Conservation (phyloP, 2,329 filamentous ascomycete species). For the Dryadomyces quercus-mongolicae region DNA sequence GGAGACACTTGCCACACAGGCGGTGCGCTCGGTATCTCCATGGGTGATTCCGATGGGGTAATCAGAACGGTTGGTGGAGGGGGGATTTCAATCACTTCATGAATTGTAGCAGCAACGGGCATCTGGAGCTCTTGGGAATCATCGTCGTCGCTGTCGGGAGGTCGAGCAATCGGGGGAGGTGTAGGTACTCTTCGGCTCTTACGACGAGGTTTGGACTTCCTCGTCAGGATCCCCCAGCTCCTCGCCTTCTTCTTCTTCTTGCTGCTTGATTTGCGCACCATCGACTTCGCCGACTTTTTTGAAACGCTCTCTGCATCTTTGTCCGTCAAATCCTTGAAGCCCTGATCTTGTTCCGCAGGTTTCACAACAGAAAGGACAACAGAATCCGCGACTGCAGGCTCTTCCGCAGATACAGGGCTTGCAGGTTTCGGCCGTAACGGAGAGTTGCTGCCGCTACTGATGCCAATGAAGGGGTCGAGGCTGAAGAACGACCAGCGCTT, state of each 20-base stretch:
- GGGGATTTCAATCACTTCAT: neutral
- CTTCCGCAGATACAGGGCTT: slow-evolving; percentile 34
- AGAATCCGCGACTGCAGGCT: slow-evolving; percentile 16
- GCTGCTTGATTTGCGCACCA: slow-evolving; percentile 20
- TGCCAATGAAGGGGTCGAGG: slow-evolving; percentile 40
- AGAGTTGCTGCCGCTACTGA: slow-evolving; percentile 19
- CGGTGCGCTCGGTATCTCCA: slow-evolving; percentile 11
- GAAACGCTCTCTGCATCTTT: neutral
- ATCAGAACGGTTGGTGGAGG: slow-evolving; percentile 23
- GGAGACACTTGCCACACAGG: slow-evolving; percentile 25
- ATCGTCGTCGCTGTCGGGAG: slow-evolving; percentile 18
- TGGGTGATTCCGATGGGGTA: slow-evolving; percentile 25
- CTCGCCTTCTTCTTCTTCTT: slow-evolving; percentile 64
- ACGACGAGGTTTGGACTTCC: slow-evolving; percentile 42
- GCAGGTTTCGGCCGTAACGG: slow-evolving; percentile 34
- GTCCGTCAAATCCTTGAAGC: neutral
- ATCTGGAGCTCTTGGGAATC: slow-evolving; percentile 16
- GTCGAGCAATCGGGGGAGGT: slow-evolving; percentile 25
- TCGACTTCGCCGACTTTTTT: slow-evolving; percentile 14
- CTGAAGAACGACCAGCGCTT: slow-evolving; percentile 53
- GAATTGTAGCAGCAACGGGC: slow-evolving; percentile 18
- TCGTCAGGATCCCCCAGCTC: slow-evolving; percentile 55
- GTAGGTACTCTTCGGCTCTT: slow-evolving; percentile 34
- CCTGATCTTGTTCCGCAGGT: neutral
- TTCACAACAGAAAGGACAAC: slow-evolving; percentile 13